These are phyloP conservation scores for Diaporthe eres DNA, from an alignment of 2,329 filamentous ascomycete genomes.

Conservation along the genomic window DNA sequence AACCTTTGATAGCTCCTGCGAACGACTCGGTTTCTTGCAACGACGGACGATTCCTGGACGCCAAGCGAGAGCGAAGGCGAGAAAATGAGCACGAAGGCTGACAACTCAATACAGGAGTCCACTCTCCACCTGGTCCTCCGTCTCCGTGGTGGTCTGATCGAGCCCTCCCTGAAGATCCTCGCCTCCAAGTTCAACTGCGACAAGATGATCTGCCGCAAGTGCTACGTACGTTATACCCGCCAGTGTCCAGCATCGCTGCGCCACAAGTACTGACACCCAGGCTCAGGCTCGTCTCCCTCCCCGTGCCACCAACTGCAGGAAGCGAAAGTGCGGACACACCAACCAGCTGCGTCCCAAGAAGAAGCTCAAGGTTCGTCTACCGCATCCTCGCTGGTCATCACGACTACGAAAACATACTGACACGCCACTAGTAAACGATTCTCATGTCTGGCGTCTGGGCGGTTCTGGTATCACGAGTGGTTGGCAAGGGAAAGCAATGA, in stretches of 20 bases:
- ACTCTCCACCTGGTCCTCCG: slow-evolving; percentile 98
- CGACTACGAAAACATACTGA: neutral
- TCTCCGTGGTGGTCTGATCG: slow-evolving; percentile 99
- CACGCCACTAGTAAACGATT: slow-evolving; percentile 80
- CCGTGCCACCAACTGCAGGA: slow-evolving; percentile 99
- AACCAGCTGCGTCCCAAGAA: slow-evolving; percentile 99
- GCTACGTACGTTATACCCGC: slow-evolving; percentile 81
- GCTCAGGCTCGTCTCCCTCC: slow-evolving; percentile 85
- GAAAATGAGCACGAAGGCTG: slow-evolving; percentile 30
- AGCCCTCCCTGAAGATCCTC: slow-evolving; percentile 98
- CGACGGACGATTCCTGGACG: slow-evolving; percentile 17
- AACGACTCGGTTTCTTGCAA: slow-evolving; percentile 26
- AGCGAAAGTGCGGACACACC: slow-evolving; percentile 99
- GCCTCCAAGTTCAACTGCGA: slow-evolving; percentile 99
- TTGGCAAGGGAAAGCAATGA: slow-evolving; percentile 47
- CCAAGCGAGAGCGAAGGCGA: slow-evolving; percentile 9
- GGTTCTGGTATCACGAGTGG: slow-evolving; percentile 46
- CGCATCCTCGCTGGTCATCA: neutral
- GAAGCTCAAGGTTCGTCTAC: slow-evolving; percentile 70
- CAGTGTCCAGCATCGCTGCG: neutral
- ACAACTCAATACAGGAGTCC: slow-evolving; percentile 77
- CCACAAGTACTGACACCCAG: slow-evolving; percentile 44
- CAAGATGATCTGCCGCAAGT: slow-evolving; percentile 99
- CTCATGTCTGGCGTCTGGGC: slow-evolving; percentile 56
- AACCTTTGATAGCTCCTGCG: too few relatives aligned